Percentiles rank a stretch among this genome's conserved stretches.
phyloP scores from a whole-genome alignment of 2,329 filamentous ascomycete genomes.

The Pyrenochaeta sp. region DNA sequence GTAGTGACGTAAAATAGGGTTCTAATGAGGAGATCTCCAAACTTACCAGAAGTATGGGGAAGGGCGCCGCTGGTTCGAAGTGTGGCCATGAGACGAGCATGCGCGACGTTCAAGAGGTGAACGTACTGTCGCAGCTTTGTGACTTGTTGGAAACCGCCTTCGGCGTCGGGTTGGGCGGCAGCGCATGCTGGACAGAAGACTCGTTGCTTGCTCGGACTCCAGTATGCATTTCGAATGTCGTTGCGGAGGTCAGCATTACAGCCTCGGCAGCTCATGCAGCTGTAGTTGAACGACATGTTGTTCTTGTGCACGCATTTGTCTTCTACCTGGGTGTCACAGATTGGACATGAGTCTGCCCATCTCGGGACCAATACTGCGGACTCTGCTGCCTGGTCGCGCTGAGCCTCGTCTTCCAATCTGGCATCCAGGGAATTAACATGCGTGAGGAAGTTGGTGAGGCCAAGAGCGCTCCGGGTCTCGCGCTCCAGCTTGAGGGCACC shows the following conservation, averaged over 20 bases:
- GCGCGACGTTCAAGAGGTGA: slow-evolving; percentile 87
- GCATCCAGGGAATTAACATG: slow-evolving; percentile 82
- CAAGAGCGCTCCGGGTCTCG: slow-evolving; percentile 76
- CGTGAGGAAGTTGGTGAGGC: slow-evolving; percentile 81
- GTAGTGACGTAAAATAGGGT: slow-evolving; percentile 28
- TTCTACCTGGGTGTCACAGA: slow-evolving; percentile 87
- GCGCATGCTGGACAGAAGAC: slow-evolving; percentile 76
- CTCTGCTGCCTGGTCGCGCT: slow-evolving; percentile 51
- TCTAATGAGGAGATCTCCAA: slow-evolving; percentile 17
- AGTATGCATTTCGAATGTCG: slow-evolving; percentile 72
- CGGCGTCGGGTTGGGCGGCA: slow-evolving; percentile 62
- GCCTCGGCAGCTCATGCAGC: slow-evolving; percentile 73
- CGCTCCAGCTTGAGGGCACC: slow-evolving; percentile 90
- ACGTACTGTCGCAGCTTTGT: slow-evolving; percentile 93
- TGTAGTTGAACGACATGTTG: slow-evolving; percentile 82
- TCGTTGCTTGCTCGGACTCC: slow-evolving; percentile 71
- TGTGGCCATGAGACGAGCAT: slow-evolving; percentile 87
- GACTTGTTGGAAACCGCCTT: slow-evolving; percentile 73
- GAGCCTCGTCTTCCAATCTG: slow-evolving; percentile 45
- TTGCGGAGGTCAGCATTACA: slow-evolving; percentile 78
- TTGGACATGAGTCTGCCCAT: slow-evolving; percentile 75
- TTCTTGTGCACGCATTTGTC: slow-evolving; percentile 85
- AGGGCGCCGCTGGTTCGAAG: slow-evolving; percentile 83
- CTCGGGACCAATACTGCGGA: slow-evolving; percentile 53
- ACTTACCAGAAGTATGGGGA: slow-evolving; percentile 71